Evolutionary conservation across 1,139 yeast species (phyloP).

Genomic region (Yamadazyma atlantica): DNA sequence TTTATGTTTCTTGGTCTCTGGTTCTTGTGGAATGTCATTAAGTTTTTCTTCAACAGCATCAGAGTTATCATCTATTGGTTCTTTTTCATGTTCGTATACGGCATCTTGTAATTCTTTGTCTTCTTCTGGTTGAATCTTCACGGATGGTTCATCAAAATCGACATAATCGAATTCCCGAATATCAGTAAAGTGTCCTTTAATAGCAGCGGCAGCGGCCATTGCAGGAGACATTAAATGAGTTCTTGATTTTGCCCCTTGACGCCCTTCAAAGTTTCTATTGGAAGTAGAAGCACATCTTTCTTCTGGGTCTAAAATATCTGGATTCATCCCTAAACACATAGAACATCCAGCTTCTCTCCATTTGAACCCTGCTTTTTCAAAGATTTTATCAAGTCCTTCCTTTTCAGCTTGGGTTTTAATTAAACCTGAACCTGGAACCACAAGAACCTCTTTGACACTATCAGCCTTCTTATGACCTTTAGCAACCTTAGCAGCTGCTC

Average conservation of each 20-base stretch:
- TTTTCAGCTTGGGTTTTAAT: slow-evolving; percentile 90
- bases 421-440: slow-evolving; percentile 97
- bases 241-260: slow-evolving; percentile 97
- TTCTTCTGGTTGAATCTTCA: slow-evolving; percentile 55
- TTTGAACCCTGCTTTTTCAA: slow-evolving; percentile 88
- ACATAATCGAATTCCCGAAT: slow-evolving; percentile 76
- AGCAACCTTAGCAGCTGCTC: slow-evolving; percentile 93
- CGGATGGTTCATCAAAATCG: slow-evolving; percentile 58
- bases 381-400: slow-evolving; percentile 91
- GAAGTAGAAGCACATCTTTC: slow-evolving; percentile 99
- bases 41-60: slow-evolving; percentile 47
- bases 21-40: slow-evolving; percentile 57
- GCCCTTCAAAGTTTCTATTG: slow-evolving; percentile 97
- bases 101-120: slow-evolving; percentile 66
- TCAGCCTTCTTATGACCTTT: slow-evolving; percentile 87
- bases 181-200: slow-evolving; percentile 86
- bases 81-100: slow-evolving; percentile 69
- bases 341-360: slow-evolving; percentile 99
- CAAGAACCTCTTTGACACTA: slow-evolving; percentile 77
- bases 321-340: slow-evolving; percentile 99
- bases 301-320: slow-evolving; percentile 89
- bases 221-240: slow-evolving; percentile 98
- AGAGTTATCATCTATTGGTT: slow-evolving; percentile 42
- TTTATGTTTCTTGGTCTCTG: slow-evolving; percentile 28
- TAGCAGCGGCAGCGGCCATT: slow-evolving; percentile 99